Base-by-base conservation (phyloP, 78 protist species). In the Dictyostelium citrinum region DNA sequence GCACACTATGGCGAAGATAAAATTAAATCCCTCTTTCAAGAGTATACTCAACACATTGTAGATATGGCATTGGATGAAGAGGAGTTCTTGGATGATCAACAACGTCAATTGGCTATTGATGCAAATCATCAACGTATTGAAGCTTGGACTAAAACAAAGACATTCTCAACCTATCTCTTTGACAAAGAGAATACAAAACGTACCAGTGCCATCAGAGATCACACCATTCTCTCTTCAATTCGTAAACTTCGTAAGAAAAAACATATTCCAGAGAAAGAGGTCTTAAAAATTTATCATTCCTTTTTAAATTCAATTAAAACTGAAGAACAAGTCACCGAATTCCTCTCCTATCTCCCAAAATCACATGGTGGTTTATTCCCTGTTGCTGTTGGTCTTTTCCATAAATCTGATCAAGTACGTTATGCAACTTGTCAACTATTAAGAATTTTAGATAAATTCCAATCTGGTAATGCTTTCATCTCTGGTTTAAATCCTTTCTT, bases 291-390 rank as follows among this genome's bases (percentile, higher is more conserved):
- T 41, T 95, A 79, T 61, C 76, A 90, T 10, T 51, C 77, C 17
- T 91, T 95, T 33, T 55, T 91, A 51, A 51, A 35, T 5, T 20
- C 43, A 14, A 82, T 95, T 61, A 84, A 81, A 22, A 90, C 95
- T 2, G 95, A 90, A n/a, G 91, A 84, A 51, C 95, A 95, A 58
- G 90, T 96, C 20, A 74, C 90, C 0, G 96, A 96, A 79, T 95
- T 97, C 33, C 91, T 97, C 45, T 41, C 95, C 9, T 96, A 82
- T 31, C 78, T 97, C 10, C 98, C 98, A 29, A 97, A 97, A 74
- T 49, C 97, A 1, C 88, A 96, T 31, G 98, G 98, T 12, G 98
- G 98, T 5, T 37, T 97, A 37, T 95, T 77, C 78, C 97, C 98
- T 27, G 83, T 97, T 9, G 97, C 97, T 10, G 94, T 95, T 17